Percentiles rank a stretch among this genome's conserved stretches.
Evolutionary conservation across 2,329 filamentous ascomycete species (phyloP).

Genomic region (Neofusicoccum ribis): DNA sequence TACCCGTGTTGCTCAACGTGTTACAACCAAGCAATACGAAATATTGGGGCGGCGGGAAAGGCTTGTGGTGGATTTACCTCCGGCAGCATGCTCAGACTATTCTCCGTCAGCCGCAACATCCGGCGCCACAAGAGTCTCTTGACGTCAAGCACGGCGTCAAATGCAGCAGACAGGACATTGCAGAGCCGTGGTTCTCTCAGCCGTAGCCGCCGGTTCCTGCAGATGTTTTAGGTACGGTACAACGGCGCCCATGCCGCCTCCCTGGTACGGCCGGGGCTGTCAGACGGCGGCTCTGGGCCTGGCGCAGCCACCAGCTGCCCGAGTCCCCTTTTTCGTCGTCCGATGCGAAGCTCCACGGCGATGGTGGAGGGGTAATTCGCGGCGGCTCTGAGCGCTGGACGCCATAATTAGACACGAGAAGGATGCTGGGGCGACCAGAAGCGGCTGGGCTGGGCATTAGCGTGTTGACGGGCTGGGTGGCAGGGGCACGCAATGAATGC

Average conservation of each 20-base stretch:
- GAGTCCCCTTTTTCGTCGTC: not conserved
- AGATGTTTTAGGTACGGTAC: not conserved
- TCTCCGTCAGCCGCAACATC: not conserved
- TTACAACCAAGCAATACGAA: not conserved
- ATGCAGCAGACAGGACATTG: not conserved
- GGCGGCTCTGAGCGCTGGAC: not conserved
- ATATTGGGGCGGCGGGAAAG: not conserved
- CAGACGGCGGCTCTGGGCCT: not conserved
- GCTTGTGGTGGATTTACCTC: not conserved
- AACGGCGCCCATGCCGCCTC: constrained; percentile 1
- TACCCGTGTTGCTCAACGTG: not conserved
- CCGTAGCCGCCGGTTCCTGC: constrained; percentile 10
- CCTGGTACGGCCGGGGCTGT: not conserved
- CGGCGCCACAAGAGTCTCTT: not conserved
- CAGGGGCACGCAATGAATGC: not conserved
- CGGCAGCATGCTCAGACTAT: not conserved
- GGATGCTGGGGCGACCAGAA: not conserved
- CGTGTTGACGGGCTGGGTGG: not conserved
- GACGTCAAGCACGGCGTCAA: not conserved
- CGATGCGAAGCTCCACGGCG: not conserved
- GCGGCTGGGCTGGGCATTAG: not conserved
- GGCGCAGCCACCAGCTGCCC: not conserved
- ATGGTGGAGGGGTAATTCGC: not conserved
- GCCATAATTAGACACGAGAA: constrained; percentile 15
- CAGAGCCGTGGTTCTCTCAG: constrained; percentile 1